phyloP scores from a whole-genome alignment of 2,329 filamentous ascomycete species.

The Arthrobotrys pseudoclavata region DNA sequence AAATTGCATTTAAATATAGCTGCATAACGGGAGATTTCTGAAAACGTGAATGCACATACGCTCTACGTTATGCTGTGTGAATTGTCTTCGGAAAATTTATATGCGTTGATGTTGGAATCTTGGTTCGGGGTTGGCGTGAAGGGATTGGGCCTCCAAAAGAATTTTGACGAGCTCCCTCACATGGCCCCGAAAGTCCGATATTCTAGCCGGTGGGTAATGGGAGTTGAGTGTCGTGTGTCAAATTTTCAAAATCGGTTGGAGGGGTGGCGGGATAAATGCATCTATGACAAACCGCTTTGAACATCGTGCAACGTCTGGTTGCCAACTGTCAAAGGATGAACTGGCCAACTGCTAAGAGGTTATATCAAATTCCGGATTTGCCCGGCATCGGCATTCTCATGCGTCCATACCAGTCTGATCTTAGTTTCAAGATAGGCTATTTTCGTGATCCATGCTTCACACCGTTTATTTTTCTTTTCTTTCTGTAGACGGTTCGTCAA shows the following conservation, averaged over 20 bases:
- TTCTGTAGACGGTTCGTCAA: slow-evolving; percentile 20
- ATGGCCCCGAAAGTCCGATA: slow-evolving; percentile 16
- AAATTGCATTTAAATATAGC: neutral
- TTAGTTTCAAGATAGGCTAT: slow-evolving; percentile 11
- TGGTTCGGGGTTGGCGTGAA: slow-evolving; percentile 16
- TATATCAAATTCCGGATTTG: slow-evolving; percentile 31
- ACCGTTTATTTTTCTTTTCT: slow-evolving; percentile 8
- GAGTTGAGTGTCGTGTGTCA: slow-evolving; percentile 11
- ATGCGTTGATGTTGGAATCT: slow-evolving; percentile 29
- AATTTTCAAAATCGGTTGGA: slow-evolving; percentile 14
- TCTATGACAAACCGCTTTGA: slow-evolving; percentile 15
- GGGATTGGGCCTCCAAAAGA: slow-evolving; percentile 18
- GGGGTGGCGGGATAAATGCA: slow-evolving; percentile 21
- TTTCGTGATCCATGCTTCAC: slow-evolving; percentile 24
- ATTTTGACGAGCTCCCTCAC: slow-evolving; percentile 9
- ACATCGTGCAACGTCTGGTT: slow-evolving; percentile 20
- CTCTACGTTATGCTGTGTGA: slow-evolving; percentile 9
- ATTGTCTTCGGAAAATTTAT: slow-evolving; percentile 20
- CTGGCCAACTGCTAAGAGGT: slow-evolving; percentile 13
- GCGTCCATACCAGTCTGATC: slow-evolving; percentile 4
- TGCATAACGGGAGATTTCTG: neutral
- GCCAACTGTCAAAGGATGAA: slow-evolving; percentile 23
- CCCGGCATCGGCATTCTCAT: slow-evolving; percentile 11
- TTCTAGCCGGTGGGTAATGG: slow-evolving; percentile 9
- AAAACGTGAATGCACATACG: neutral